phyloP scores from a whole-genome alignment of 2,329 filamentous ascomycete genomes.

The Byssothecium circinans region DNA sequence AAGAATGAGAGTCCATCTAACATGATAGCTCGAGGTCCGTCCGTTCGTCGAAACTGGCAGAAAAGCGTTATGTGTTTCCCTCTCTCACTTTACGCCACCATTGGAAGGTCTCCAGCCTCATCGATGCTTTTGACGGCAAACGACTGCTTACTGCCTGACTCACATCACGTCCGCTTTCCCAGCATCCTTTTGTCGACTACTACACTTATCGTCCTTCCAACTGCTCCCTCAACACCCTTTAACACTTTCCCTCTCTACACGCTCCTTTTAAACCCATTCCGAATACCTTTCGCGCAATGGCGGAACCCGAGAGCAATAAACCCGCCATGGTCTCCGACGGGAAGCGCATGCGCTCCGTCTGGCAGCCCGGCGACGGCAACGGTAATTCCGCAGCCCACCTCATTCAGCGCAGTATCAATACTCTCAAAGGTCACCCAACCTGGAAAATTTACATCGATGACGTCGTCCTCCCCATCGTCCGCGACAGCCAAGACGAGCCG shows the following conservation, averaged over 20 bases:
- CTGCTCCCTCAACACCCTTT: no score
- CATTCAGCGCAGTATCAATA: constrained; percentile 9
- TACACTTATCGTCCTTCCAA: no score
- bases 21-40: no score
- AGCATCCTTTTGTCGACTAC: no score
- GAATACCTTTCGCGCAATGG: no score
- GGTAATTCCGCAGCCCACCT: constrained; percentile 34
- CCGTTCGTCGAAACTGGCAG: background rate
- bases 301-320: background rate
- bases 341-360: constrained; percentile 39
- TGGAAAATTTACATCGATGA: constrained; percentile 46
- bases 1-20: no score
- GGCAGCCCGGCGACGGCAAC: constrained; percentile 43
- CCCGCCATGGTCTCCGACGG: constrained; percentile 29
- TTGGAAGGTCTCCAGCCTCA: background rate
- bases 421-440: constrained; percentile 32
- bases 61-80: background rate
- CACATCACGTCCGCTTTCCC: background rate
- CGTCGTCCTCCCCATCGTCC: constrained; percentile 25
- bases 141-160: background rate
- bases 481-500: constrained; percentile 28
- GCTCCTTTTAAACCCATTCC: no score
- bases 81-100: background rate
- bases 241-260: no score
- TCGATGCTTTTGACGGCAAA: background rate